These are phyloP conservation scores for Tolypocladium cylindrosporum DNA, from an alignment of 2,329 filamentous ascomycete genomes.

Conservation along the genomic window DNA sequence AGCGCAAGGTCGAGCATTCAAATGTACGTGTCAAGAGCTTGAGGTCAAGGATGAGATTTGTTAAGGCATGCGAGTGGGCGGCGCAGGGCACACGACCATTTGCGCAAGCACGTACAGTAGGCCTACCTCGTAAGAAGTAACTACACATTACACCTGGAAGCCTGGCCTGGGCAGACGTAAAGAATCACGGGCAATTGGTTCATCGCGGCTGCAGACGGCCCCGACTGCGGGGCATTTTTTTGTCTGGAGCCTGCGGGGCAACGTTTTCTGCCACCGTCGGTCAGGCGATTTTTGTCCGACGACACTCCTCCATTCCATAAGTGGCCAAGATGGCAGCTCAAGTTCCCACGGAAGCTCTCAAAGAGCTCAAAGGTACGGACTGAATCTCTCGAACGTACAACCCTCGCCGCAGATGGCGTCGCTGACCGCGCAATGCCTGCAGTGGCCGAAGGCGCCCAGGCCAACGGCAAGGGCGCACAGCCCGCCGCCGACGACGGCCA, in stretches of 20 bases:
- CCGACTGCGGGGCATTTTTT: background rate
- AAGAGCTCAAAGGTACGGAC: conserved; percentile 30
- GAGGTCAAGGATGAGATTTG: background rate
- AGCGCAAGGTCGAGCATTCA: background rate
- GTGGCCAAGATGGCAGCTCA: conserved; percentile 30
- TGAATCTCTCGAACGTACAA: background rate
- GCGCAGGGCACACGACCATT: background rate
- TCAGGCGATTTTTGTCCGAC: conserved; percentile 1
- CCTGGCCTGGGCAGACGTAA: too few relatives aligned
- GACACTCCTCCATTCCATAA: conserved; percentile 1
- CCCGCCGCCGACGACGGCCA: conserved; percentile 31
- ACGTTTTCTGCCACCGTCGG: background rate
- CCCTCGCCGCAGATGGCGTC: background rate
- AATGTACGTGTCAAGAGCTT: background rate
- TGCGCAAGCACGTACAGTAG: too few relatives aligned
- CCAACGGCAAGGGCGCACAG: conserved; percentile 29
- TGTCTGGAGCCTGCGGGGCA: background rate
- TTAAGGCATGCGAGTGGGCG: background rate
- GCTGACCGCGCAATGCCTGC: background rate
- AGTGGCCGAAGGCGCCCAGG: conserved; percentile 30
- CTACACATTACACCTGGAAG: too few relatives aligned
- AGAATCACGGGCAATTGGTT: background rate
- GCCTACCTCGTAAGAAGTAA: too few relatives aligned
- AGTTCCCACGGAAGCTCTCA: conserved; percentile 31
- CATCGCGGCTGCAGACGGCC: background rate